These are phyloP conservation scores for Ogataea trehalophila DNA, from an alignment of 805 yeast genomes.

Conservation along the genomic window DNA sequence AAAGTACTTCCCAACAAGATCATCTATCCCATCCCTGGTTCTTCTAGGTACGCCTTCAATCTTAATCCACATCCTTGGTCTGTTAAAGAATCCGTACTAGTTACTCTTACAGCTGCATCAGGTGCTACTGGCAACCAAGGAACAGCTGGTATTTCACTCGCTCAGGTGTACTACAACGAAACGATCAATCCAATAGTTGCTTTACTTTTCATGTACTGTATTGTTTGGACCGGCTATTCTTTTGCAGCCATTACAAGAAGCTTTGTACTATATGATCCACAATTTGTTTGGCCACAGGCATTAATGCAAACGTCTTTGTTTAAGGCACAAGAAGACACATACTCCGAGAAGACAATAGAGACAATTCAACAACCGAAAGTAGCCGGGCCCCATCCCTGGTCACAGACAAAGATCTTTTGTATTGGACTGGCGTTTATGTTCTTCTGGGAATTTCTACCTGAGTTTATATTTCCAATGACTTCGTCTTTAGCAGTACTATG, in stretches of 20 bases:
- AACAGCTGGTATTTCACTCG: conserved; percentile 42
- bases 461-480: conserved; percentile 42
- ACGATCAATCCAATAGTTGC: conserved; percentile 35
- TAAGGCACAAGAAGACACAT: conserved; percentile 22
- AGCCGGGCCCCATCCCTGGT: not conserved
- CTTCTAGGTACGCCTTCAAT: conserved; percentile 23
- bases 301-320: conserved; percentile 47
- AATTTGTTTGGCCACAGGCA: conserved; percentile 47
- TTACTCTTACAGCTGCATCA: conserved; percentile 47
- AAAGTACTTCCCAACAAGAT: conserved; percentile 33
- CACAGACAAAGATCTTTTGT: conserved; percentile 35
- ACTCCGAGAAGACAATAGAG: conserved; percentile 5
- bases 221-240: conserved; percentile 49
- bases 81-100: conserved; percentile 48
- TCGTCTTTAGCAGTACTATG: conserved; percentile 46
- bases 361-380: conserved; percentile 15
- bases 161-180: conserved; percentile 39
- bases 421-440: conserved; percentile 32
- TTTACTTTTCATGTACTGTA: conserved; percentile 44
- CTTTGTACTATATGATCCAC: conserved; percentile 43
- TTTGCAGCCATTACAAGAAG: conserved; percentile 47
- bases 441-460: conserved; percentile 47
- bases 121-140: conserved; percentile 51
- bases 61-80: conserved; percentile 55
- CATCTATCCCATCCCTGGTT: not conserved